A percentile compares a stretch with the other conserved stretches of the same genome.
Evolutionary conservation across 2,329 filamentous ascomycete genomes (phyloP).

Genomic region (Fusarium xylarioides): DNA sequence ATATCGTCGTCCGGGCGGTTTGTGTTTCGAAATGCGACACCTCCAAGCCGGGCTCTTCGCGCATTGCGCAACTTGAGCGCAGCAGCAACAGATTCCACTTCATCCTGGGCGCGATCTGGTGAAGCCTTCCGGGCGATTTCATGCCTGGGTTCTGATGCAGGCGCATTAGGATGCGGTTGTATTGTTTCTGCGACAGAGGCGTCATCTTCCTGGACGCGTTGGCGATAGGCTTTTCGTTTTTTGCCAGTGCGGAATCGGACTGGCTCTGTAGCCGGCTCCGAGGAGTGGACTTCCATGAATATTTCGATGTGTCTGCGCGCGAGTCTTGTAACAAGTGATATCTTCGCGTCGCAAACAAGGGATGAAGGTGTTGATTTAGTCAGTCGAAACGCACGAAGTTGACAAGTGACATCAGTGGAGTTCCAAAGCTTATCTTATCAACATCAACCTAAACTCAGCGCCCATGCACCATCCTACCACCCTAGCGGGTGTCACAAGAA

Average conservation of each 20-base stretch:
- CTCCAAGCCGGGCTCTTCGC: slow-evolving; percentile 59
- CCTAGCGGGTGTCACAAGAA: no score
- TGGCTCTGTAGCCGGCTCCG: slow-evolving; percentile 36
- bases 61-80: slow-evolving; percentile 63
- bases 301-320: background rate
- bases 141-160: slow-evolving; percentile 3
- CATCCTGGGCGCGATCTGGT: slow-evolving; percentile 41
- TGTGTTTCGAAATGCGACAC: slow-evolving; percentile 64
- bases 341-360: slow-evolving; percentile 1
- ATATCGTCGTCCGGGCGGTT: slow-evolving; percentile 30
- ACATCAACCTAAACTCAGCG: background rate
- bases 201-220: slow-evolving; percentile 53
- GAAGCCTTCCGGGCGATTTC: background rate
- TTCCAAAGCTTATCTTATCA: slow-evolving; percentile 31
- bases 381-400: background rate
- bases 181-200: slow-evolving; percentile 8
- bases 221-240: slow-evolving; percentile 68
- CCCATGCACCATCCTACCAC: background rate
- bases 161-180: background rate
- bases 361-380: background rate
- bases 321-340: background rate
- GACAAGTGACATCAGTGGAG: slow-evolving; percentile 28
- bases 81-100: slow-evolving; percentile 54
- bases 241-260: slow-evolving; percentile 66
- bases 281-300: slow-evolving; percentile 29